These are phyloP conservation scores for Aspergillus hortae DNA, from an alignment of 2,329 filamentous ascomycete species.

Conservation along the genomic window DNA sequence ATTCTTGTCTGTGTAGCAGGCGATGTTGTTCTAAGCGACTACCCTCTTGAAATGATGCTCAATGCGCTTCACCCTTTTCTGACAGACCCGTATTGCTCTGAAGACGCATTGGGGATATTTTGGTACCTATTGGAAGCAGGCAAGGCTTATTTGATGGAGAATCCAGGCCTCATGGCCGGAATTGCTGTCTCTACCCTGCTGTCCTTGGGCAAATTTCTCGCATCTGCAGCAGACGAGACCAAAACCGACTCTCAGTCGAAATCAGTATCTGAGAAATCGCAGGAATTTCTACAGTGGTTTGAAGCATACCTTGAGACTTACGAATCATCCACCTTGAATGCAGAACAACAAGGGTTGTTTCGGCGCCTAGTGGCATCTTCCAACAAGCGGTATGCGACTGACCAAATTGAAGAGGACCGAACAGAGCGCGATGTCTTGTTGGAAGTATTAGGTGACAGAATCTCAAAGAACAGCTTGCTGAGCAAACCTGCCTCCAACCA, in stretches of 20 bases:
- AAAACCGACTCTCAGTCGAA: conserved; percentile 82
- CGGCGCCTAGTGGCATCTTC: conserved; percentile 66
- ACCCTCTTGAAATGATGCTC: conserved; percentile 86
- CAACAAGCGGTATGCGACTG: conserved; percentile 62
- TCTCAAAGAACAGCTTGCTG: conserved; percentile 60
- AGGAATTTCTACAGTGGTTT: conserved; percentile 76
- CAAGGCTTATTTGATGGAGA: conserved; percentile 57
- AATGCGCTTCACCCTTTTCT: conserved; percentile 76
- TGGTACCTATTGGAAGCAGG: conserved; percentile 77
- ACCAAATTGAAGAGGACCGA: conserved; percentile 65
- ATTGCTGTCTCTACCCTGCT: conserved; percentile 75
- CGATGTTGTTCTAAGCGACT: conserved; percentile 66
- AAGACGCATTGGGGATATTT: conserved; percentile 82
- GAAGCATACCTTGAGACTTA: conserved; percentile 64
- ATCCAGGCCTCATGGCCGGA: conserved; percentile 75
- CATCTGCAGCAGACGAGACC: conserved; percentile 70
- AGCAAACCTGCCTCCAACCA: conserved; percentile 61
- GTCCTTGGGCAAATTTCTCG: conserved; percentile 71
- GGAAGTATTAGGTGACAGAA: conserved; percentile 74
- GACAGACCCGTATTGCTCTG: conserved; percentile 79
- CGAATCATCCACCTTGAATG: conserved; percentile 49
- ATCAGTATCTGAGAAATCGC: conserved; percentile 70
- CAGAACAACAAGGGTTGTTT: conserved; percentile 56
- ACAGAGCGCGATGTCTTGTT: conserved; percentile 76
- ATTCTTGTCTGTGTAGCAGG: conserved; percentile 78